Evolutionary conservation across 768 basidiomycete genomes (phyloP).

Genomic region (Suillus clintonianus): DNA sequence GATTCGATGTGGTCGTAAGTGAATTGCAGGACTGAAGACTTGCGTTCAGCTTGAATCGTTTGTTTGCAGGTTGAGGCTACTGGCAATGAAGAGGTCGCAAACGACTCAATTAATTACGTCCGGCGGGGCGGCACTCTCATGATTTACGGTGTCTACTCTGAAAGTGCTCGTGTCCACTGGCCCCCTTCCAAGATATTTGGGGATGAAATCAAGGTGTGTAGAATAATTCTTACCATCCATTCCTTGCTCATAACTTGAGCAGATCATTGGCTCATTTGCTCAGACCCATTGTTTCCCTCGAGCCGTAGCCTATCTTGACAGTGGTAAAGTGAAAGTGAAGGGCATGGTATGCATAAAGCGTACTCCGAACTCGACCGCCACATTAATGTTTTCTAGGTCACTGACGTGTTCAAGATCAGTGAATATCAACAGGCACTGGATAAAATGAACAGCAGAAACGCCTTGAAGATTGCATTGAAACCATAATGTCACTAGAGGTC

Average conservation of each 20-base stretch:
- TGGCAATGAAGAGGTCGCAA: constrained; percentile 42
- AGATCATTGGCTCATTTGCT: constrained; percentile 60
- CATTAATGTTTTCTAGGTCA: constrained; percentile 37
- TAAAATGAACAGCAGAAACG: constrained; percentile 59
- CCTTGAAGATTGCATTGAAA: constrained; percentile 55
- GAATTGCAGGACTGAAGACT: neutral
- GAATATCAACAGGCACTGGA: constrained; percentile 68
- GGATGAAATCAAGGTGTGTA: constrained; percentile 49
- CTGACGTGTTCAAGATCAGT: constrained; percentile 56
- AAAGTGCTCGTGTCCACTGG: constrained; percentile 54
- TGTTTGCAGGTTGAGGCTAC: constrained; percentile 38
- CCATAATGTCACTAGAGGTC: constrained; percentile 26
- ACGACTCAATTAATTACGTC: constrained; percentile 46
- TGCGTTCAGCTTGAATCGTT: neutral
- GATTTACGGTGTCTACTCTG: constrained; percentile 59
- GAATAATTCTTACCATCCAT: too few relatives aligned
- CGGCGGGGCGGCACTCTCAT: constrained; percentile 45
- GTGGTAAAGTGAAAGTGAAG: constrained; percentile 50
- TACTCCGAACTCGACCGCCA: neutral
- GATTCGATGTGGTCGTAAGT: constrained; percentile 44
- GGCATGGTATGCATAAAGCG: constrained; percentile 43
- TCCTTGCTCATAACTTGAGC: neutral
- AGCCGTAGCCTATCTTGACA: constrained; percentile 57
- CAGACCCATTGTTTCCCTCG: constrained; percentile 63
- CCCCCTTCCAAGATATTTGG: constrained; percentile 56